Base-by-base conservation (phyloP, 1,284 basidiomycete genomes). In the Sphagnurus paluster region DNA sequence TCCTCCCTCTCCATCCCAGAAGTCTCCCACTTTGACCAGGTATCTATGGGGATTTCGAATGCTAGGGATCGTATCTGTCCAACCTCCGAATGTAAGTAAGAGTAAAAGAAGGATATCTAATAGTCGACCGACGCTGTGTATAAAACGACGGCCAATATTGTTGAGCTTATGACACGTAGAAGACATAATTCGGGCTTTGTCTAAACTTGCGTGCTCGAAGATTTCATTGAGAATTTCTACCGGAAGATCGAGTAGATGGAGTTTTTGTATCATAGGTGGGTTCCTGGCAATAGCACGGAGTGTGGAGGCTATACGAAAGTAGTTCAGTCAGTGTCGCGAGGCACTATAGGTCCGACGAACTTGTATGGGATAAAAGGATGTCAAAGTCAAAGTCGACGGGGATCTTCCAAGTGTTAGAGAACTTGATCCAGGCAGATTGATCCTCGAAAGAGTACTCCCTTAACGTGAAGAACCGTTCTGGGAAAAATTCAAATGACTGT, bases 231-330 rank as follows among this genome's bases (percentile, higher is more conserved):
- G 36, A 8, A 52, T 1, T 34, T 52, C 50, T 5, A 20, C 16
- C 3, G 46, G 50, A 5, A 52, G 33, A 44, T 52, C 36, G 11
- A 43, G 10, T 1, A 52, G 14, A 28, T 41, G 41, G 16, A 48
- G 23, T 24, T 25, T 28, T 23, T 49, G 50, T 14, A 48, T 34
- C 19, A 13, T n/a, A 5, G 46, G 39, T 23, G 21, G 17, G 17
- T 9, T 0, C 14, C 26, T 11, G 3, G 41, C 11, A 24, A 52
- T 33, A 17, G 35, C 38, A 20, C 36, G n/a, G 16, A 46, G 19
- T 8, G 33, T 28, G 6, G 10, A 16, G 13, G 23, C 44, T 44
- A 25, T 2, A 38, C 3, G 8, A 2, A 9, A 5, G n/a, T 14
- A 16, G n/a, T 14, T 24, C 13, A 25, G 13, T n/a, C 36, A 14